Evolutionary conservation across 768 basidiomycete species (phyloP).

Genomic region (Coprinopsis marcescibilis): DNA sequence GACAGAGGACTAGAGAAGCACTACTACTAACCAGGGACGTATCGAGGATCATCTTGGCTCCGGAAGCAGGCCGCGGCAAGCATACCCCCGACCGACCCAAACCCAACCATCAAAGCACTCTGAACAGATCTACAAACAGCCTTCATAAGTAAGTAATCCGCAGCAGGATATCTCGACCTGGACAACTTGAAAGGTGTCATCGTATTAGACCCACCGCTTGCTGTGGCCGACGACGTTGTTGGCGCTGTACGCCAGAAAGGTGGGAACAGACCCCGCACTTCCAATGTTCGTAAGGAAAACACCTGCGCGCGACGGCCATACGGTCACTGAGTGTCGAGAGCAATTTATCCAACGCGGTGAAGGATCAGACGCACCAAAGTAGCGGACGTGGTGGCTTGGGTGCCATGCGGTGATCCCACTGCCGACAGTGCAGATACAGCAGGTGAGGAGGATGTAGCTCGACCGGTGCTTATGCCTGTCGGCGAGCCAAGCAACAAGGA

Average conservation of each 20-base stretch:
- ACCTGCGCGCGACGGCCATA: slow-evolving; percentile 20
- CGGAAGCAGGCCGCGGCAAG: slow-evolving; percentile 38
- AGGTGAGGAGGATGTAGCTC: slow-evolving; percentile 35
- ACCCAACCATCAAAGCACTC: slow-evolving; percentile 34
- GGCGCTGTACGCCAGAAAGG: slow-evolving; percentile 35
- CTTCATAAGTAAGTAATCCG: neutral
- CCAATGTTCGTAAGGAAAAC: slow-evolving; percentile 40
- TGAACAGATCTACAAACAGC: slow-evolving; percentile 27
- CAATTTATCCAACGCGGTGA: neutral
- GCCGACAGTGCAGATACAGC: slow-evolving; percentile 34
- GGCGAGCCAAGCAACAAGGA: slow-evolving; percentile 40
- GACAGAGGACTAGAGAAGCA: neutral
- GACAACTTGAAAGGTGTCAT: neutral
- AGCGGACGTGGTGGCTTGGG: slow-evolving; percentile 30
- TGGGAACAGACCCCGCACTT: slow-evolving; percentile 36
- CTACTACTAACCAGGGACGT: slow-evolving; percentile 31
- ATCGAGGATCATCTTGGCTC: slow-evolving; percentile 37
- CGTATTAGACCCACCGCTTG: slow-evolving; percentile 25
- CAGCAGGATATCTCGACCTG: neutral
- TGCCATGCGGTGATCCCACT: slow-evolving; percentile 34
- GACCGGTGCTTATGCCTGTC: slow-evolving; percentile 39
- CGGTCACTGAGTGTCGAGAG: neutral
- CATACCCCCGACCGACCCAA: slow-evolving; percentile 39
- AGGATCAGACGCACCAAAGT: slow-evolving; percentile 30
- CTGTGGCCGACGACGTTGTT: slow-evolving; percentile 47